Base-by-base conservation (phyloP, 1,139 yeast species). In the Kazachstania sp. region DNA sequence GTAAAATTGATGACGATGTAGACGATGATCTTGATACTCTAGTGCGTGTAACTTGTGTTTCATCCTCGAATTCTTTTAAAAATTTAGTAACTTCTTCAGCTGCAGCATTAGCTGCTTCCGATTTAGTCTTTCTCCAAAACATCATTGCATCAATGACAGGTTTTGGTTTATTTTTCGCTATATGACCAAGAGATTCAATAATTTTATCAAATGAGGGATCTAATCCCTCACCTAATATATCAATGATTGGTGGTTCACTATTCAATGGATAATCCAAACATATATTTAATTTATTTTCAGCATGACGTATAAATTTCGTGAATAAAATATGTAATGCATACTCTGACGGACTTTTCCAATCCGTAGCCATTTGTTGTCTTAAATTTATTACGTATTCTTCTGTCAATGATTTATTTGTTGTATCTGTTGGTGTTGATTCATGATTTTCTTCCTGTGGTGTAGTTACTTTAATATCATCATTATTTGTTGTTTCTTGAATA, bases 91-190 rank as follows among this genome's bases (percentile, higher is more conserved):
- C 78, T 50, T 80, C 83, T 9, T 75, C 70, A 1, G 85, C 81
- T 0, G 95, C 95, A 70, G 81, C 72, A 3, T 81, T 75, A 0
- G 95, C 88, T 3, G 86, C 83, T 56, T 90, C 97, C 29, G 94
- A 81, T 63, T 92, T 83, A 4, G 94, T 79, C 64, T 90, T 87
- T 50, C 98, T 75, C 99, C 99, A 92, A 61, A 86, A 90, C 97
- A 94, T 90, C 50, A 92, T 96, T 20, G 95, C 86, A 64, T 94
- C 98, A 41, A 94, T 90, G 3, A 94, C 97, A 0, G 97, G 95
- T 59, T 88, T 90, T 0, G 97, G 97, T 56, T 88, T 86, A 35
- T 83, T 74, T 49, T 88, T 74, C 1, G 98, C 95, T 37, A 92
- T 86, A 62, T 86, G 87, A 2, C 98, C 98, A 51, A 92, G 71